A percentile compares a stretch with the other conserved stretches of the same genome.
phyloP scores from a whole-genome alignment of 2,329 filamentous ascomycete species.

The Fusarium xyrophilum region DNA sequence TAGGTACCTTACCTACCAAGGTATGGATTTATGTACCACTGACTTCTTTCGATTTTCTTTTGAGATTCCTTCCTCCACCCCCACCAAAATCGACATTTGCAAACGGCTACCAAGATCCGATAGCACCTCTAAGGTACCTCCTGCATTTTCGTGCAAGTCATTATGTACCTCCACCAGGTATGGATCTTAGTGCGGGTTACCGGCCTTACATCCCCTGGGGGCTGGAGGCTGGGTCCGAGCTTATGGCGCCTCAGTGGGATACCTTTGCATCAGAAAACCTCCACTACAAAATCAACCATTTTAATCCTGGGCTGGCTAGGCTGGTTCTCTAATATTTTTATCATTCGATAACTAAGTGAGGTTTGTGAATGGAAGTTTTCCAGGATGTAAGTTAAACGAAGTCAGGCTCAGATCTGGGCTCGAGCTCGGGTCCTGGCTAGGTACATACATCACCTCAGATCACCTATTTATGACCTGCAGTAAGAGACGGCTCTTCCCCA shows the following conservation, averaged over 20 bases:
- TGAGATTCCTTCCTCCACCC: slow-evolving; percentile 1
- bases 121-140: slow-evolving; percentile 17
- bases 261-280: slow-evolving; percentile 13
- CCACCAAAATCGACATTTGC: slow-evolving; percentile 19
- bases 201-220: slow-evolving; percentile 15
- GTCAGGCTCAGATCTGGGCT: slow-evolving; percentile 30
- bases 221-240: slow-evolving; percentile 20
- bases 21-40: neutral
- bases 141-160: slow-evolving; percentile 30
- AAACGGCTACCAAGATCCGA: slow-evolving; percentile 23
- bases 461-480: slow-evolving; percentile 14
- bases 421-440: slow-evolving; percentile 17
- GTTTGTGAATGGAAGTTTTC: slow-evolving; percentile 10
- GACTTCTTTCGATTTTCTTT: neutral
- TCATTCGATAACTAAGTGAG: slow-evolving; percentile 32
- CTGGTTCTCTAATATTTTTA: slow-evolving; percentile 13
- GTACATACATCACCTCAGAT: slow-evolving; percentile 10
- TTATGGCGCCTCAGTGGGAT: slow-evolving; percentile 20
- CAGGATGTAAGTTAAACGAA: slow-evolving; percentile 14
- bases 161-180: slow-evolving; percentile 21
- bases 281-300: slow-evolving; percentile 16
- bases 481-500: neutral
- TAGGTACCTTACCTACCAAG: no score
- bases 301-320: slow-evolving; percentile 1
- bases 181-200: slow-evolving; percentile 7